These are phyloP conservation scores for Ustulina deusta DNA, from an alignment of 2,329 filamentous ascomycete genomes.

Conservation along the genomic window DNA sequence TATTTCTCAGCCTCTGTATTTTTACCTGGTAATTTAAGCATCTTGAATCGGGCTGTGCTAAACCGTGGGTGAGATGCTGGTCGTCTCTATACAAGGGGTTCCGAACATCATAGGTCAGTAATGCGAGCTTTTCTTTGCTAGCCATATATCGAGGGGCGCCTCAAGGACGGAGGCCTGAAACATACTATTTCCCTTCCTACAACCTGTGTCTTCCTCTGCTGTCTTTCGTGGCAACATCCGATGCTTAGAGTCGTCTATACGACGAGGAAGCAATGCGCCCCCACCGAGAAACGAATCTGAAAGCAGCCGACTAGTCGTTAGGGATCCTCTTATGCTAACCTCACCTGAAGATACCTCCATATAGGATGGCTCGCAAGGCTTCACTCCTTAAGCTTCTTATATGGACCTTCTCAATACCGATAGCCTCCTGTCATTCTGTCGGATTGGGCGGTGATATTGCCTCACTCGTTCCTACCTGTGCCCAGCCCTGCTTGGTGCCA, in stretches of 20 bases:
- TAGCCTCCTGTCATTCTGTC: constrained; percentile 39
- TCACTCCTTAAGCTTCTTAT: constrained; percentile 45
- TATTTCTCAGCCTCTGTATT: constrained; percentile 46
- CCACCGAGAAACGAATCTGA: constrained; percentile 35
- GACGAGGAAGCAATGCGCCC: constrained; percentile 43
- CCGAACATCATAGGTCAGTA: constrained; percentile 52
- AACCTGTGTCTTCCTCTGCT: constrained; percentile 22
- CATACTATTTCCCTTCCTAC: constrained; percentile 34
- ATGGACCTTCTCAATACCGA: constrained; percentile 47
- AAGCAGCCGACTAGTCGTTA: constrained; percentile 38
- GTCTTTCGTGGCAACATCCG: constrained; percentile 30
- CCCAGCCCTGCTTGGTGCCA: constrained; percentile 66
- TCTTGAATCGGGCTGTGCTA: constrained; percentile 48
- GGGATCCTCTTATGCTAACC: constrained; percentile 45
- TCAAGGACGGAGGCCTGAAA: constrained; percentile 42
- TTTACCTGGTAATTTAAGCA: constrained; percentile 45
- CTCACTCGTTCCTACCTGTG: constrained; percentile 47
- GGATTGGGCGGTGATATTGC: constrained; percentile 46
- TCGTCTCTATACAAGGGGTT: constrained; percentile 47
- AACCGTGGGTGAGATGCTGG: constrained; percentile 52
- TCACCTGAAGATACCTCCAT: constrained; percentile 44
- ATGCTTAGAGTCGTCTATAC: constrained; percentile 35
- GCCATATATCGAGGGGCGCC: constrained; percentile 41
- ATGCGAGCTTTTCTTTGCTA: constrained; percentile 38
- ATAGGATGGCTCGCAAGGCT: constrained; percentile 52